Conservation (phyloP, 2,329 filamentous ascomycete species). For the Westerdykella ornata region DNA sequence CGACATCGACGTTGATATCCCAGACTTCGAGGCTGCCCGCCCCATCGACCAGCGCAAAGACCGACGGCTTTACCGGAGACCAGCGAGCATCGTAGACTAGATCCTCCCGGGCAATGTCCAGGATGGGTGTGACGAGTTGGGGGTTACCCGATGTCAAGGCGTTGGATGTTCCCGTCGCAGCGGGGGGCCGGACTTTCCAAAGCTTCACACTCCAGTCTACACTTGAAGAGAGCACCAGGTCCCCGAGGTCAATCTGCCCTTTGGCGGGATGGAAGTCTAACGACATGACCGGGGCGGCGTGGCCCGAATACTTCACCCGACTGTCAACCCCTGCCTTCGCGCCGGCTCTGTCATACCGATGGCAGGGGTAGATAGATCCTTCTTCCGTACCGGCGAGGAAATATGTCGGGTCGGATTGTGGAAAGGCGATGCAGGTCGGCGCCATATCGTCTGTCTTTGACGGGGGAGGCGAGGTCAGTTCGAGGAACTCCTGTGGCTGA, state of each 20-base stretch:
- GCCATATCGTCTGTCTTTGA: conserved; percentile 83
- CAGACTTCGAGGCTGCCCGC: conserved; percentile 88
- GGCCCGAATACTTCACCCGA: conserved; percentile 79
- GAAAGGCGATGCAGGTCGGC: conserved; percentile 91
- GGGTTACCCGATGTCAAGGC: conserved; percentile 33
- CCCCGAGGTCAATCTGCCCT: conserved; percentile 88
- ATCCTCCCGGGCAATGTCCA: conserved; percentile 90
- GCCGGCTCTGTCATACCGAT: conserved; percentile 92
- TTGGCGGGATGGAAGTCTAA: conserved; percentile 91
- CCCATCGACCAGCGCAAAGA: conserved; percentile 92
- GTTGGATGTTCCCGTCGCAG: conserved; percentile 52
- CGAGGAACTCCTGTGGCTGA: conserved; percentile 88
- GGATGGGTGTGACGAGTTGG: conserved; percentile 61
- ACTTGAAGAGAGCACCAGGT: conserved; percentile 84
- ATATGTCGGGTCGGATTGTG: conserved; percentile 90
- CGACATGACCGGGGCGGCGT: conserved; percentile 91
- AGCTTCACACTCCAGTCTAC: conserved; percentile 97
- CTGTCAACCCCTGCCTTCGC: conserved; percentile 93
- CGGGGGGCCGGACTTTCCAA: conserved; percentile 85
- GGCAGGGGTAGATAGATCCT: conserved; percentile 91
- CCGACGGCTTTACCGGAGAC: conserved; percentile 88
- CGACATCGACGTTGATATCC: conserved; percentile 87
- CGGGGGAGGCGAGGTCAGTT: conserved; percentile 76
- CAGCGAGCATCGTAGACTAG: conserved; percentile 94
- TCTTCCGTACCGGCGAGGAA: conserved; percentile 97